Conservation (phyloP, 1,284 basidiomycete genomes). For the Ganoderma sp. region DNA sequence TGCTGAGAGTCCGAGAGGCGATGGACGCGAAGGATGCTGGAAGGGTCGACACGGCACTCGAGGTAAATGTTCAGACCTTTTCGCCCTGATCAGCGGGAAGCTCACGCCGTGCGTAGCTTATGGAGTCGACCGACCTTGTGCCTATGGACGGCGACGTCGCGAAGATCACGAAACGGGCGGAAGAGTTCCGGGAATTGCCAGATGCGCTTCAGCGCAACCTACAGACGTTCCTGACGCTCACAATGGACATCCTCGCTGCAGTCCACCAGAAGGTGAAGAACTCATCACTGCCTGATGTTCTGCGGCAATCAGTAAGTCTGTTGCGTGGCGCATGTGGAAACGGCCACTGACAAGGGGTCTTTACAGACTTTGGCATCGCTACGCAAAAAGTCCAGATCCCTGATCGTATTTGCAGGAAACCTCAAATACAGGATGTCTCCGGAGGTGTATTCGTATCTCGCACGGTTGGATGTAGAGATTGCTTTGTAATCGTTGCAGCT, state of each 20-base stretch:
- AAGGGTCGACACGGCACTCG: constrained; percentile 79
- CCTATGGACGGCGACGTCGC: constrained; percentile 88
- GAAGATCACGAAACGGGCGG: constrained; percentile 85
- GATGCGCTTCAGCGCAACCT: constrained; percentile 91
- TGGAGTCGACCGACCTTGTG: constrained; percentile 90
- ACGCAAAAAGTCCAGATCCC: constrained; percentile 75
- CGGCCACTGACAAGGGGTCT: constrained; percentile 14
- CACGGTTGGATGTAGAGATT: constrained; percentile 79
- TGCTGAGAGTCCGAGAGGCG: constrained; percentile 86
- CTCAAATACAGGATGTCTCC: constrained; percentile 89
- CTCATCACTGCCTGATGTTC: constrained; percentile 74
- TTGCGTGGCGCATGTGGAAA: constrained; percentile 14
- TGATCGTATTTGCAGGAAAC: constrained; percentile 90
- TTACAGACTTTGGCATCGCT: constrained; percentile 63
- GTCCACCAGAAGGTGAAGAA: constrained; percentile 80
- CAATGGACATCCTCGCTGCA: constrained; percentile 92
- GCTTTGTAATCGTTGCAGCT: constrained; percentile 52
- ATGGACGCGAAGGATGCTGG: constrained; percentile 78
- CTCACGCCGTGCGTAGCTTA: constrained; percentile 56
- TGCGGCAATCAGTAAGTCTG: constrained; percentile 70
- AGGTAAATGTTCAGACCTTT: constrained; percentile 55
- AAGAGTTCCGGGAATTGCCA: constrained; percentile 88
- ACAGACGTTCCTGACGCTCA: constrained; percentile 86
- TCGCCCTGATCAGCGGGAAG: not conserved
- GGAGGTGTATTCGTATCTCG: constrained; percentile 90